These are phyloP conservation scores for Simmondsia chinensis DNA, from an alignment of 148 eudicot genomes.

Conservation along the genomic window DNA sequence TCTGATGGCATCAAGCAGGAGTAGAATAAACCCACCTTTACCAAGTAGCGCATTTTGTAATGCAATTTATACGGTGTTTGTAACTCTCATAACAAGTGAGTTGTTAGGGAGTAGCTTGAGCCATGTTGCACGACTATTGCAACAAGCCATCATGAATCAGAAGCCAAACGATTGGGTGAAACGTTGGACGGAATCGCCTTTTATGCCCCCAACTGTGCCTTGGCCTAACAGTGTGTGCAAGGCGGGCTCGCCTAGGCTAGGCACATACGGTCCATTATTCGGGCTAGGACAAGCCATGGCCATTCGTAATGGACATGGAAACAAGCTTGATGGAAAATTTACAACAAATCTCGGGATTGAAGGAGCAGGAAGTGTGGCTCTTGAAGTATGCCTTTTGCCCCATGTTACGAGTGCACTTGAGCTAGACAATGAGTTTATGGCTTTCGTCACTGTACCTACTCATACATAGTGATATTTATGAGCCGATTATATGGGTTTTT, in stretches of 20 bases:
- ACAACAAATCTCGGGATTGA: neutral
- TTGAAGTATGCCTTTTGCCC: neutral
- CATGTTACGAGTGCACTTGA: neutral
- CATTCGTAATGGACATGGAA: neutral
- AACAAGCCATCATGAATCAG: too few relatives aligned
- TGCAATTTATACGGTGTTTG: too few relatives aligned
- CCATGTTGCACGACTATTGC: too few relatives aligned
- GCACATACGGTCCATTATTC: neutral
- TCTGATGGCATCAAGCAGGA: slow-evolving; percentile 5
- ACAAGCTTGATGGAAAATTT: neutral
- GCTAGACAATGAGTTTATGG: neutral
- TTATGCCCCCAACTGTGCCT: neutral
- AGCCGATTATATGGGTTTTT: too few relatives aligned
- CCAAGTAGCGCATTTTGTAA: slow-evolving; percentile 9
- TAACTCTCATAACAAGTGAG: too few relatives aligned
- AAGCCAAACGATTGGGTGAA: neutral
- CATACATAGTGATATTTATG: too few relatives aligned
- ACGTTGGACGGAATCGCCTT: neutral
- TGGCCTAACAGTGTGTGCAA: neutral
- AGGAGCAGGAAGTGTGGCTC: neutral
- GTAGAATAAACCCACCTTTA: slow-evolving; percentile 11
- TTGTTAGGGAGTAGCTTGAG: too few relatives aligned
- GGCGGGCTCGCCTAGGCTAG: neutral
- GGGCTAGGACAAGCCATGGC: neutral
- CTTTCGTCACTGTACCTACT: too few relatives aligned